Conservation (phyloP, 768 basidiomycete genomes). For the Suillus subaureus region DNA sequence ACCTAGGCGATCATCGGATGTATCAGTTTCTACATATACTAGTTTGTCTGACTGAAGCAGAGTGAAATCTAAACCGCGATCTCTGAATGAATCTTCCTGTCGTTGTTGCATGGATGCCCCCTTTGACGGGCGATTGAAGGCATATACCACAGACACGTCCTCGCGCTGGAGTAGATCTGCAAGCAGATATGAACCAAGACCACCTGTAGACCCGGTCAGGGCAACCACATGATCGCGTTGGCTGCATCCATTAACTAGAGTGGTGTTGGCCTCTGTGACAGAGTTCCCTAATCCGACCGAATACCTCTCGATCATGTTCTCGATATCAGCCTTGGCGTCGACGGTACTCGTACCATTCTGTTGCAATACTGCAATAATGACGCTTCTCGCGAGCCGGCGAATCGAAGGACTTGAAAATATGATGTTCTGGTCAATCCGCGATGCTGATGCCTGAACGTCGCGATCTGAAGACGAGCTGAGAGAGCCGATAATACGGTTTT, state of each 20-base stretch:
- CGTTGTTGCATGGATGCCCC: constrained; percentile 23
- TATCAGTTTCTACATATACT: constrained; percentile 37
- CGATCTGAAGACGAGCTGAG: constrained; percentile 33
- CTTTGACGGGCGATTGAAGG: constrained; percentile 33
- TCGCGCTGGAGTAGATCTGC: constrained; percentile 26
- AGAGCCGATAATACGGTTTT: constrained; percentile 23
- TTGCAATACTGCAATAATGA: constrained; percentile 14
- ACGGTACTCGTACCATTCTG: neutral
- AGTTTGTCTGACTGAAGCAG: constrained; percentile 36
- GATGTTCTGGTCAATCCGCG: constrained; percentile 30
- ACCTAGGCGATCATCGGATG: constrained; percentile 31
- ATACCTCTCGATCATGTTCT: constrained; percentile 45
- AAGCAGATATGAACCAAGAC: constrained; percentile 41
- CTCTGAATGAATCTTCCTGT: constrained; percentile 31
- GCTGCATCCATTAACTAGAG: constrained; percentile 4
- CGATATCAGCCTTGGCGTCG: constrained; percentile 29
- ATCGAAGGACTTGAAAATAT: constrained; percentile 46
- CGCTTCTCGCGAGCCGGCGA: constrained; percentile 31
- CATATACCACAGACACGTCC: constrained; percentile 32
- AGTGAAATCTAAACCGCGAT: constrained; percentile 30
- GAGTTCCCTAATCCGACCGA: constrained; percentile 19
- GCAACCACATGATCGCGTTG: constrained; percentile 28
- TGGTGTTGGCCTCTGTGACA: constrained; percentile 12
- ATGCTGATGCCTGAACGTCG: constrained; percentile 27
- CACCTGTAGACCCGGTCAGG: constrained; percentile 44